These are phyloP conservation scores for Acidiella bohemica DNA, from an alignment of 495 filamentous ascomycete genomes.

Conservation along the genomic window DNA sequence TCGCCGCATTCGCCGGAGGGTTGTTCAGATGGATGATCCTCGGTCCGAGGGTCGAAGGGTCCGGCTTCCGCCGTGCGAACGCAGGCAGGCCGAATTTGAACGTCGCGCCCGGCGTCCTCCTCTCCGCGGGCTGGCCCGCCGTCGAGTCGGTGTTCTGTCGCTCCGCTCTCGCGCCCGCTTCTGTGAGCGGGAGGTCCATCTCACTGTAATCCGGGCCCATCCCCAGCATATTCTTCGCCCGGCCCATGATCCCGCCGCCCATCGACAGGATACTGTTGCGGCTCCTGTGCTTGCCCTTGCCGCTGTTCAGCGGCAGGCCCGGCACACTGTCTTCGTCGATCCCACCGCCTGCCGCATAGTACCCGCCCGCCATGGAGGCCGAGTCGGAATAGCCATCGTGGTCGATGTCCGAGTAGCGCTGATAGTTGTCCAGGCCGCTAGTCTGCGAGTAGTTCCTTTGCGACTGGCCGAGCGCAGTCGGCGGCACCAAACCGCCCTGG, in stretches of 20 bases:
- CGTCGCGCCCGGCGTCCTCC: constrained; percentile 28
- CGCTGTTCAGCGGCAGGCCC: constrained; percentile 27
- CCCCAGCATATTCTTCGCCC: constrained; percentile 77
- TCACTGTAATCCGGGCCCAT: constrained; percentile 90
- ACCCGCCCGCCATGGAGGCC: constrained; percentile 27
- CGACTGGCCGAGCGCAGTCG: constrained; percentile 22
- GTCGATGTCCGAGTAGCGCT: constrained; percentile 76
- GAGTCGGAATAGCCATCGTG: constrained; percentile 38
- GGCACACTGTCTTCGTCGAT: constrained; percentile 46
- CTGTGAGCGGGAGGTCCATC: constrained; percentile 93
- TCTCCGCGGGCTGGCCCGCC: constrained; percentile 22
- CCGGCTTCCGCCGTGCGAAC: constrained; percentile 69
- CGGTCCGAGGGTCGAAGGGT: constrained; percentile 81
- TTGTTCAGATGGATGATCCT: constrained; percentile 96
- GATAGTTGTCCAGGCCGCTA: constrained; percentile 72
- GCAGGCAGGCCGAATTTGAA: constrained; percentile 67
- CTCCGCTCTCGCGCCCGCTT: constrained; percentile 45
- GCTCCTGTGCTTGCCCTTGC: constrained; percentile 47
- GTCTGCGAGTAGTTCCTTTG: constrained; percentile 65
- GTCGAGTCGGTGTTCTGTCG: constrained; percentile 32
- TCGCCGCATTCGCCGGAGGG: constrained; percentile 73
- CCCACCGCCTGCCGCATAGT: constrained; percentile 41
- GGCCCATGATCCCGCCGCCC: constrained; percentile 75
- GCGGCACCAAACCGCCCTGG: constrained; percentile 18
- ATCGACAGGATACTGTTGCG: constrained; percentile 77